These are phyloP conservation scores for Verticillium klebahnii DNA, from an alignment of 2,329 filamentous ascomycete genomes.

Conservation along the genomic window DNA sequence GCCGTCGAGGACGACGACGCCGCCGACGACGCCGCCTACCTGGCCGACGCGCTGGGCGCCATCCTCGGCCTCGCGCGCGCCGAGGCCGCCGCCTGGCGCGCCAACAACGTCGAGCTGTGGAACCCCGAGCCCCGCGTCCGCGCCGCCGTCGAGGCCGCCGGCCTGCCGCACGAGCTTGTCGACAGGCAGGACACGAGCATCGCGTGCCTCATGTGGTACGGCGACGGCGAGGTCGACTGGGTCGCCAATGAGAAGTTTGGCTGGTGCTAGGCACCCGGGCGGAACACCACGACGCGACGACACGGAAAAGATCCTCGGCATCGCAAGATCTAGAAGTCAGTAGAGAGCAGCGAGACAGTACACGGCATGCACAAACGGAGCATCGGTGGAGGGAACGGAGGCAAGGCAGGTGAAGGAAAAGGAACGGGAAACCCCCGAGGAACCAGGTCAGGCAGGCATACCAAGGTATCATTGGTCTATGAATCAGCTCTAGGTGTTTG, in stretches of 20 bases:
- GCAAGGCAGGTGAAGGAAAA: background rate
- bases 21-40: slow-evolving; percentile 28
- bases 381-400: background rate
- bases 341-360: background rate
- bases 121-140: slow-evolving; percentile 61
- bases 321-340: background rate
- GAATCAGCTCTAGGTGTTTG: slow-evolving; percentile 13
- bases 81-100: slow-evolving; percentile 68
- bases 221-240: slow-evolving; percentile 61
- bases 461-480: slow-evolving; percentile 16
- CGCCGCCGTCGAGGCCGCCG: slow-evolving; percentile 39
- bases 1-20: slow-evolving; percentile 55
- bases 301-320: background rate
- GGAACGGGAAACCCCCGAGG: background rate
- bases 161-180: slow-evolving; percentile 44
- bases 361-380: background rate
- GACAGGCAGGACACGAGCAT: slow-evolving; percentile 64
- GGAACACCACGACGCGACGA: background rate
- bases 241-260: slow-evolving; percentile 72
- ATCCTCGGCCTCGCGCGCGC: slow-evolving; percentile 63
- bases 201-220: slow-evolving; percentile 68
- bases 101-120: slow-evolving; percentile 74
- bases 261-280: slow-evolving; percentile 59
- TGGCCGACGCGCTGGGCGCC: slow-evolving; percentile 51
- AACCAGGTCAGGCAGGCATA: slow-evolving; percentile 1